Base-by-base conservation (phyloP, 106 monocot genomes). In the Hemerocallis citrina region DNA sequence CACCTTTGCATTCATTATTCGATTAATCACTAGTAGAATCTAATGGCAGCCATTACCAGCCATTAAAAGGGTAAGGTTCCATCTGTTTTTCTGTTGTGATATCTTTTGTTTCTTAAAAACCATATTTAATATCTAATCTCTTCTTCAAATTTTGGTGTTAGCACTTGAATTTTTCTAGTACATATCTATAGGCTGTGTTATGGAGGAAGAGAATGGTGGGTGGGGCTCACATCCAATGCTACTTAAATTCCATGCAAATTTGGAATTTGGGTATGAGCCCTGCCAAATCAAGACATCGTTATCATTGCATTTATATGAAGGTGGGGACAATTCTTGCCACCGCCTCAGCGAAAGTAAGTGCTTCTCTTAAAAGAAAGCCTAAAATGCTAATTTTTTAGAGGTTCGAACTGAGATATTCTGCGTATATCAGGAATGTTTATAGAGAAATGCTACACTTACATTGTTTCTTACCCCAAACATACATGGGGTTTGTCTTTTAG, bases 171-270 rank as follows among this genome's bases (percentile, higher is more conserved):
- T 55, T 41, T 55, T 16, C 55, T 24, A 2, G 55, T 32, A 4
- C 17, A 42, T 67, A 31, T 67, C 31, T 56, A 42, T 6, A 6
- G 24, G 54, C 30, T 56, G 43, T 55, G 21, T 43, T 15, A 43
- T 30, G 11, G 41, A 11, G 30, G 20, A 32, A 27, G 67, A 2
- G 8, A 32, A 19, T 11, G 35, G 67, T 42, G n/a, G 41, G 40
- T 34, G 59, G 59, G 67, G 42, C 21, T 67, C 55, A 67, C 55
- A 42, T 42, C 40, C 39, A 29, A 31, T 42, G 67, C 40, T 67
- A 25, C 67, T 56, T n/a, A 43, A 67, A 56, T 67, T 67, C 55
- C 67, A 56, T 67, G 28, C 67, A 51, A 41, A 12, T 42, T 42
- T 40, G 66, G 39, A 30, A 27, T n/a, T 42, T 42, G 41, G 66